Conservation (phyloP, 2,329 filamentous ascomycete genomes). For the Paracamarosporium sp. region DNA sequence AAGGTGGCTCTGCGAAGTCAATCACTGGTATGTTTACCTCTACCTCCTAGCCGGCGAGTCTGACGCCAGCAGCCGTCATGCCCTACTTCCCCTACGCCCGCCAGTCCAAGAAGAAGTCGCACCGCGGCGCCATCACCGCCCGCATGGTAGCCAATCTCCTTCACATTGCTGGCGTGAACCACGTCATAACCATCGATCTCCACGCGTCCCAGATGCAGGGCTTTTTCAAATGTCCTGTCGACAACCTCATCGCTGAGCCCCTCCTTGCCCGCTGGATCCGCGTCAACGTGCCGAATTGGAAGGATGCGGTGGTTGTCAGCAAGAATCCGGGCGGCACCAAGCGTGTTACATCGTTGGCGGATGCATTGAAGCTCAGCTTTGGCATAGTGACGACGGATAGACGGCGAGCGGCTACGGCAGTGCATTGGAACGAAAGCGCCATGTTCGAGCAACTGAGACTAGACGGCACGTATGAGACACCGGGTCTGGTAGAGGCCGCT, state of each 20-base stretch:
- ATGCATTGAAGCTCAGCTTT: constrained; percentile 96
- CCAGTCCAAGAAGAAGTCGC: constrained; percentile 98
- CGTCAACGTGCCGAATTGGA: constrained; percentile 86
- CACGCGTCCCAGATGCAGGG: constrained; percentile 97
- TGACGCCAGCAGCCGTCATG: constrained; percentile 69
- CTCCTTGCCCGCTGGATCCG: constrained; percentile 95
- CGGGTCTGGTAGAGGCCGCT: constrained; percentile 35
- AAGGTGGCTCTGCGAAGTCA: constrained; percentile 94
- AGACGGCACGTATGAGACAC: constrained; percentile 51
- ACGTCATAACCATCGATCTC: constrained; percentile 96
- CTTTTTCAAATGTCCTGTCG: constrained; percentile 97
- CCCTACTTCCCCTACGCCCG: constrained; percentile 99
- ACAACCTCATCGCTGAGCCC: constrained; percentile 95
- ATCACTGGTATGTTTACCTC: constrained; percentile 76
- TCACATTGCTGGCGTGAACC: constrained; percentile 90
- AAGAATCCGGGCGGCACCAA: constrained; percentile 99
- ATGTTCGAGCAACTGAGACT: constrained; percentile 63
- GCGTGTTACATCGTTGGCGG: constrained; percentile 92
- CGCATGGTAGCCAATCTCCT: constrained; percentile 97
- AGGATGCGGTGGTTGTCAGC: constrained; percentile 91
- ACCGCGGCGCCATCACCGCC: constrained; percentile 93
- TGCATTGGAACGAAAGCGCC: constrained; percentile 77
- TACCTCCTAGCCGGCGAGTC: constrained; percentile 11
- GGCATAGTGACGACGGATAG: constrained; percentile 90
- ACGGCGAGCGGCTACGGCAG: constrained; percentile 48